Base-by-base conservation (phyloP, 176 grass and related monocot genomes). In the Lolium perenne region DNA sequence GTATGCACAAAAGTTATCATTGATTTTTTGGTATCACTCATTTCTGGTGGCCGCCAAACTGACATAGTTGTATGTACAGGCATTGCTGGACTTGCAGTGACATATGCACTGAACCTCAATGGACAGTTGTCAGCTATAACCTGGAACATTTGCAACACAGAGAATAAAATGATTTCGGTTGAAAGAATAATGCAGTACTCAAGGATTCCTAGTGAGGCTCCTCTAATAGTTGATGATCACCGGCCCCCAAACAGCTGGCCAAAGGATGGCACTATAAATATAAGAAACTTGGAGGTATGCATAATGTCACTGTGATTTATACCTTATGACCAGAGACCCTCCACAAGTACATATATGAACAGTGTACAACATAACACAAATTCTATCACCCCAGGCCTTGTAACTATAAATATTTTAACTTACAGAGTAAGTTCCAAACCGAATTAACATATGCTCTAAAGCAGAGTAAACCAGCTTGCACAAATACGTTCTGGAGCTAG, bases 91-190 rank as follows among this genome's bases (percentile, higher is more conserved):
- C 94, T 98, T 82, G 97, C 94, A 5, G 93, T 98, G 69, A 94
- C 97, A 80, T 98, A 95, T 84, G 96, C 92, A 61, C 87, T 98
- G 84, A 98, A 92, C 72, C 94, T 98, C 80, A 98, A 94, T 74
- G 80, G 86, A 60, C 97, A 98, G 87, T 43, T 94, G 71, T 83
- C 94, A 80, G 57, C 84, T 81, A 91, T 95, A 60, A 95, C 91
- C 80, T 98, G 97, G 97, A 95, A 98, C 83, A 91, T 92, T 67
- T 98, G 97, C 92, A 92, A 95, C 65, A 75, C 92, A 78, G 93
- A 98, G 83, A 98, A 98, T 87, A 98, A 94, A 91, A 98, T 98
- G 90, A 98, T 95, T 81, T 98, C 97, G 13, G 92, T 98, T 77
- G 97, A 98, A 87, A 95, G 97, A 88, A 95, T 98, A 91, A 69